Evolutionary conservation across 2,329 filamentous ascomycete genomes (phyloP), one percentile per base, ranked within the genome.

Genomic region (Hypomyces perniciosus): DNA sequence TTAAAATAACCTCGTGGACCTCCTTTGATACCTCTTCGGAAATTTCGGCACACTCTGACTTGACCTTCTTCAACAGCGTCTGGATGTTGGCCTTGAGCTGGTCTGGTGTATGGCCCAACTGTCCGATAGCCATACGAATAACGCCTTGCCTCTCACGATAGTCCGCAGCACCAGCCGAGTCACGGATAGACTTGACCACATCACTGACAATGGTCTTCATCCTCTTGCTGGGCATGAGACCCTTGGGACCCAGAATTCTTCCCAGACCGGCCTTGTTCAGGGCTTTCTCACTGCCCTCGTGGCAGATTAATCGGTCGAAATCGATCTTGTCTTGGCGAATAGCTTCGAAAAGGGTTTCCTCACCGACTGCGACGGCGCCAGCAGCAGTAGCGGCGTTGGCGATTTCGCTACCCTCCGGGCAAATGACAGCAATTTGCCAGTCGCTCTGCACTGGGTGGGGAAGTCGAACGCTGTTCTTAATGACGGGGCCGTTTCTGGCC

Each of bases 401-500:
- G 46, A 83, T 78, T 55, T 83, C 79, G 57, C 87, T 90, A 57
- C 84, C 85, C 50, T 92, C 86, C n/a, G 88, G 84, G 66, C 87
- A 92, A 59, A 99, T 88, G 50, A 97, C 93, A 64, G 86, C 93
- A 62, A 99, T 90, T 56, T 85, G 84, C 46, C 90, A 78, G 67
- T 95, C 90, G 56, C 88, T 95, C 68, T 90, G 88, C 58, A 97
- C 88, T 4, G 91, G 86, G 68, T 95, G 86, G 0, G 93, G 93
- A 13, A 99, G 84, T 39, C 86, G 85, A 65, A 99, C 78, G 65
- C 89, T 88, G 72, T 88, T 95, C 57, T 91, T 88, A 58, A 99
- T 78, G 7, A 93, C 83, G 13, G 91, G 86, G 1, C 91, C 90
- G 69, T 90, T 91, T 68, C 91, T 92, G 59, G 83, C 77, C 2